Evolutionary conservation across 176 grass and related monocot species (phyloP).

Genomic region (Eragrostis curvula): DNA sequence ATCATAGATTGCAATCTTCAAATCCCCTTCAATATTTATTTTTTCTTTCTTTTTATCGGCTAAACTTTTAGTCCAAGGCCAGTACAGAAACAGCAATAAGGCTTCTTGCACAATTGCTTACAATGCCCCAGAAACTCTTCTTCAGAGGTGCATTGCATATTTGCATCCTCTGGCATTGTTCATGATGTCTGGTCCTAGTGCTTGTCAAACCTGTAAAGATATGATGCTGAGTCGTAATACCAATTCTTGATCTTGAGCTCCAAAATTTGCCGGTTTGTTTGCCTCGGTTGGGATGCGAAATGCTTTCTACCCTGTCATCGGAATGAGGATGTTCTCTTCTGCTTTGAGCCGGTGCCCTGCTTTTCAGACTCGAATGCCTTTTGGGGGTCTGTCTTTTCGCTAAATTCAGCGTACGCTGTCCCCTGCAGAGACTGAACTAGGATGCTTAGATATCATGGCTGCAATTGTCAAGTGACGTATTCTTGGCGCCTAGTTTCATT

Average conservation of each 20-base stretch:
- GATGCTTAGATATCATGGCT: background rate
- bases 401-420: slow-evolving; percentile 45
- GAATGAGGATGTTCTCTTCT: slow-evolving; percentile 53
- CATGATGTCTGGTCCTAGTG: slow-evolving; percentile 35
- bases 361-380: slow-evolving; percentile 40
- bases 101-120: slow-evolving; percentile 21
- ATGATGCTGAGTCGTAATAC: slow-evolving; percentile 33
- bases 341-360: slow-evolving; percentile 20
- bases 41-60: background rate
- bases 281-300: slow-evolving; percentile 34
- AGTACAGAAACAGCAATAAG: slow-evolving; percentile 50
- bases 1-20: slow-evolving; percentile 2
- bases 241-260: slow-evolving; percentile 37
- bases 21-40: background rate
- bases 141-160: slow-evolving; percentile 16
- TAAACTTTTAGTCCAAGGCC: slow-evolving; percentile 35
- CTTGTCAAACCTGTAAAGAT: slow-evolving; percentile 53
- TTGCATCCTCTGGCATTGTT: background rate
- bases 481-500: background rate
- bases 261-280: slow-evolving; percentile 11
- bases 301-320: slow-evolving; percentile 28
- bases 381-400: slow-evolving; percentile 12
- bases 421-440: slow-evolving; percentile 10
- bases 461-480: background rate
- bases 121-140: background rate